Conservation (phyloP, 805 yeast species). For the Isabelozyma heimii region DNA sequence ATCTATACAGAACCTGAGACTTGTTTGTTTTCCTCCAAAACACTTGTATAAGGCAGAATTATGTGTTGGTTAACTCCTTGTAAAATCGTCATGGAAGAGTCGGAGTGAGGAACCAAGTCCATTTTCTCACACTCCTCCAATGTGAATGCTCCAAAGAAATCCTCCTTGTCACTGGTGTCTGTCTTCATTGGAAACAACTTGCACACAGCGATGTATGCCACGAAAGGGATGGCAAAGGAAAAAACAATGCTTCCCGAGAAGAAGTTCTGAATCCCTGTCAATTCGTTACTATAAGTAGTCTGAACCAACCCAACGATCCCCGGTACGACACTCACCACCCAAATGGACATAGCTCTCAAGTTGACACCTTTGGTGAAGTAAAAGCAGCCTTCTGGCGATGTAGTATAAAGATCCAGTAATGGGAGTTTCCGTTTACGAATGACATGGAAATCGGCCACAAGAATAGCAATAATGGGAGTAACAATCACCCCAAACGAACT, state of each 20-base stretch:
- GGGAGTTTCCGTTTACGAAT: constrained; percentile 35
- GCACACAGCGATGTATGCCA: constrained; percentile 2
- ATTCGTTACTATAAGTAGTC: neutral
- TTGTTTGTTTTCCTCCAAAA: too few relatives aligned
- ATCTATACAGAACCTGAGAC: neutral
- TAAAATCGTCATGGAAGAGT: neutral
- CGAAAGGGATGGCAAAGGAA: constrained; percentile 3
- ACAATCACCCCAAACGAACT: constrained; percentile 35
- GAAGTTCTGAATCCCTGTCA: constrained; percentile 3
- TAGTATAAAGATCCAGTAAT: constrained; percentile 37
- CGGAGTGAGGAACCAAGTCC: neutral
- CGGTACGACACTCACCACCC: constrained; percentile 5
- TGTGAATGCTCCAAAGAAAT: constrained; percentile 2
- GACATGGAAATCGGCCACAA: constrained; percentile 29
- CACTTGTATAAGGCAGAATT: neutral
- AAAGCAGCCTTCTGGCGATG: constrained; percentile 28
- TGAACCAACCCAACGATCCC: constrained; percentile 4
- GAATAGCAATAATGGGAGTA: constrained; percentile 34
- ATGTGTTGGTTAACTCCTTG: neutral
- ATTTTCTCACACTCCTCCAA: constrained; percentile 2
- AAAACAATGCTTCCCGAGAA: constrained; percentile 4
- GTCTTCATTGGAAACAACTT: constrained; percentile 3
- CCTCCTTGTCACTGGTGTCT: constrained; percentile 1
- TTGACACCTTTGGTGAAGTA: constrained; percentile 42
- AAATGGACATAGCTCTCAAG: constrained; percentile 36